Conservation (phyloP, 345 rosid genomes). For the Viola odorata region DNA sequence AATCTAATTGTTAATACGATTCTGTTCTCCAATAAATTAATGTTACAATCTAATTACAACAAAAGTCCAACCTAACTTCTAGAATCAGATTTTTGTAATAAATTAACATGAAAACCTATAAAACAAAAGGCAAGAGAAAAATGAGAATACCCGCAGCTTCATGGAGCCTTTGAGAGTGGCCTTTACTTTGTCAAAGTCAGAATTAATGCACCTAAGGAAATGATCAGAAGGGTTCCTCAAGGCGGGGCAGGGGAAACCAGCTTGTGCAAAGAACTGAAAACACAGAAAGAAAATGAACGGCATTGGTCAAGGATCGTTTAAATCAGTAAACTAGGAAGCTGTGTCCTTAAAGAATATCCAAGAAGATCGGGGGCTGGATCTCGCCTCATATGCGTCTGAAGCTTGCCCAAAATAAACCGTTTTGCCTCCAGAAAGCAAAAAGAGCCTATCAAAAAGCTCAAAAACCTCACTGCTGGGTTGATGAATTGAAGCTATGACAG, state of each 20-base stretch:
- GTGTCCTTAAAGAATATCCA: not conserved
- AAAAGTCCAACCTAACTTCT: too few relatives aligned
- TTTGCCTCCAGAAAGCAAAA: not conserved
- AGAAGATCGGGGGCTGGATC: not conserved
- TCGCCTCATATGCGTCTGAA: not conserved
- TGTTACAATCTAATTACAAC: too few relatives aligned
- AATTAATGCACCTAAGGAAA: not conserved
- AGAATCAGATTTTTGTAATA: too few relatives aligned
- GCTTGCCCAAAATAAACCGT: not conserved
- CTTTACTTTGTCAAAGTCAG: slow-evolving; percentile 1
- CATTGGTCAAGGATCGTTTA: not conserved
- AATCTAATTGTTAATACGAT: too few relatives aligned
- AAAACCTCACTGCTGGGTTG: slow-evolving; percentile 5
- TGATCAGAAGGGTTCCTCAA: not conserved
- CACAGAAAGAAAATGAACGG: not conserved
- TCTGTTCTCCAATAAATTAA: too few relatives aligned
- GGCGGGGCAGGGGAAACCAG: not conserved
- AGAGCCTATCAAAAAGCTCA: not conserved
- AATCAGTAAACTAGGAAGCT: not conserved
- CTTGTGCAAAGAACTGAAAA: not conserved
- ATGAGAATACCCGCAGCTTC: not conserved
- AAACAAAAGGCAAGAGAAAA: too few relatives aligned
- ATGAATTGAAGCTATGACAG: slow-evolving; percentile 1
- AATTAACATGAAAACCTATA: too few relatives aligned
- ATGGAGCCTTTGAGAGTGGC: not conserved